A percentile compares a stretch with the other conserved stretches of the same genome.
Conservation (phyloP, 345 rosid genomes). For the Rhizophora mangle region DNA sequence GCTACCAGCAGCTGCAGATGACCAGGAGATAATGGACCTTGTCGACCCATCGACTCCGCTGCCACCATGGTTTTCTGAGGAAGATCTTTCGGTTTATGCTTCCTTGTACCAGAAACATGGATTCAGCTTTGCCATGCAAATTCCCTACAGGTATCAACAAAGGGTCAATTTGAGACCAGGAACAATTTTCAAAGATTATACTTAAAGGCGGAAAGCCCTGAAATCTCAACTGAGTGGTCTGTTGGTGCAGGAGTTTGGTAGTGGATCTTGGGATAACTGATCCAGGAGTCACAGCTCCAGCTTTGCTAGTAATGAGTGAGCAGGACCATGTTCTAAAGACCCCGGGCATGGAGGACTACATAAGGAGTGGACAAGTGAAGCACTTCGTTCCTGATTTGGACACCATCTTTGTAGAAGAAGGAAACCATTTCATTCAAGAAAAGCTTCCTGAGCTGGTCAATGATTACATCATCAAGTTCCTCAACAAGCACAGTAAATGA, state of each 20-base stretch:
- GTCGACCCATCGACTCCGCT: slow-evolving; percentile 42
- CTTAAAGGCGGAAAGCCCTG: too few species aligned
- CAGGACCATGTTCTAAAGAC: slow-evolving; percentile 33
- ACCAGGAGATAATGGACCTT: slow-evolving; percentile 53
- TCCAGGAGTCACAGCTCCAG: slow-evolving; percentile 28
- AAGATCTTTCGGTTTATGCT: slow-evolving; percentile 45
- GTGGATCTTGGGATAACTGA: slow-evolving; percentile 11
- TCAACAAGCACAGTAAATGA: slow-evolving; percentile 23
- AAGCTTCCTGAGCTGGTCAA: slow-evolving; percentile 35
- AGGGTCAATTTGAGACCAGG: too few species aligned
- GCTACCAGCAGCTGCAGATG: slow-evolving; percentile 30
- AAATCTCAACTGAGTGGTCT: too few species aligned
- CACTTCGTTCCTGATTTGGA: slow-evolving; percentile 39
- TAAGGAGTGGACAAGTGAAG: slow-evolving; percentile 29
- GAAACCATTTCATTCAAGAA: slow-evolving; percentile 42
- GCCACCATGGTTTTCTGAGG: slow-evolving; percentile 46
- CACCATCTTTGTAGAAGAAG: slow-evolving; percentile 25
- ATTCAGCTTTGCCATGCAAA: slow-evolving; percentile 36
- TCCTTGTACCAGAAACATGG: slow-evolving; percentile 44
- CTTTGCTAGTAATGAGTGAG: slow-evolving; percentile 36
- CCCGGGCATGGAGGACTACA: slow-evolving; percentile 30
- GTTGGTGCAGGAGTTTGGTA: slow-evolving; percentile 4
- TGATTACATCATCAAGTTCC: slow-evolving; percentile 31
- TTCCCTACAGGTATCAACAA: slow-evolving; percentile 43
- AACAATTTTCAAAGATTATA: too few species aligned